Base-by-base conservation (phyloP, 2,329 filamentous ascomycete genomes). In the Penicillium sp. region DNA sequence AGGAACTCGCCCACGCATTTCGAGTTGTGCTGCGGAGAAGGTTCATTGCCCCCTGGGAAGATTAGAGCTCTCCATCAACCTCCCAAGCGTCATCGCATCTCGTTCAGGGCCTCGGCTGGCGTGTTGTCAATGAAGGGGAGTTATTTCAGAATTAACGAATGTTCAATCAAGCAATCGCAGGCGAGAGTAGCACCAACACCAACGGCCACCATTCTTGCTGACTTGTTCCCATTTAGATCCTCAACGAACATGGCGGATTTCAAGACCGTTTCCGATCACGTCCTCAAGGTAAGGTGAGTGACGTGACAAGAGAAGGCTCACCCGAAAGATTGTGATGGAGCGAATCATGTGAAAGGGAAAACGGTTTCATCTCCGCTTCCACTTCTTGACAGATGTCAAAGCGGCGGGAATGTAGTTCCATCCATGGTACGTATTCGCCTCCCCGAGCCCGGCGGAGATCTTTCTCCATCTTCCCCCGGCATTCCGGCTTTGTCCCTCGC, bases 401-500 rank as follows among this genome's bases (percentile, higher is more conserved):
- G 13, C 29, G 48, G 21, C n/a, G 15, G 23, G 21, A 30, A 50
- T 30, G 48, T n/a, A 50, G 17, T 23, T 44, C 26, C 35, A 44
- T 30, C 46, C 23, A 8, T 57, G 46, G 46, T 21, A 41, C 55
- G 35, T 19, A 44, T 29, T 46, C 35, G 46, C 23, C 5, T 38
- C 45, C 19, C 45, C 19, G 54, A 13, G 26, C 11, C 31, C 15
- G 19, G 29, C 44, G 44, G 44, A 48, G 26, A 38, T 47, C 44
- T n/a, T 56, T 56, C 44, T 56, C 53, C 53, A 56, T 13, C 15
- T 21, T 26, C 30, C 30, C 26, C 45, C 31, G 45, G 23, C 45
- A 31, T 38, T 56, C 41, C 29, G 21, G 45, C 46, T 49, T 56
- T 56, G 54, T 56, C 26, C 15, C 21, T 47, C 21, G 15, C 38